Evolutionary conservation across 1,139 yeast species (phyloP), one percentile per base, ranked within the genome.

Genomic region (Pneumocystis wakefieldiae): DNA sequence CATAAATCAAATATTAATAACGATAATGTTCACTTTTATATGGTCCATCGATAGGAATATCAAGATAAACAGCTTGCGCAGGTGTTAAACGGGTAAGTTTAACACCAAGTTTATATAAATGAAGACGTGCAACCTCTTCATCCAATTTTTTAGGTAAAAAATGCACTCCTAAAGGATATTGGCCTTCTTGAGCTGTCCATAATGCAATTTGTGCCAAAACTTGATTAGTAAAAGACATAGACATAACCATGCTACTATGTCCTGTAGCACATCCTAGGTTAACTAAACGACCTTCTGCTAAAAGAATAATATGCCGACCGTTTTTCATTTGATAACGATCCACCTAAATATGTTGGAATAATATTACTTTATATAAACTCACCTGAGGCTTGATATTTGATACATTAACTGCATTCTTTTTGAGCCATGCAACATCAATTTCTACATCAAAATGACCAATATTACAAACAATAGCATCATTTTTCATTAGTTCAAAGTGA

Each of bases 191-290:
- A 73, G 95, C 85, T 79, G 91, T 92, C 95, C 82, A 92, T 76
- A 92, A 83, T 74, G 98, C 99, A 75, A 94, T 91, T 83, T 92
- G 99, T 73, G 99, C 99, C 77, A 92, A 84, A 70, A 92, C 98
- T 82, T 92, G 99, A 87, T 92, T 92, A 73, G 97, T 89, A 95
- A 92, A 92, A 66, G 98, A 92, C 83, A 98, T 92, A 69, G 97
- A 91, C 99, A 92, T 92, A 76, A 92, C 59, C 59, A 37, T 37
- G 24, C 42, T 37, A 14, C 42, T 39, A 84, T 92, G 99, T 76
- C 99, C 99, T 75, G 98, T 94, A 77, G 98, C 99, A 82, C 98
- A 94, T 74, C 99, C 99, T 78, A 92, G 84, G 91, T 92, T 92
- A 77, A 92, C 98, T 76, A 92, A 86, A 84, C 99, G 91, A 81